Evolutionary conservation across 805 yeast genomes (phyloP).

Genomic region (Candida golubevii): DNA sequence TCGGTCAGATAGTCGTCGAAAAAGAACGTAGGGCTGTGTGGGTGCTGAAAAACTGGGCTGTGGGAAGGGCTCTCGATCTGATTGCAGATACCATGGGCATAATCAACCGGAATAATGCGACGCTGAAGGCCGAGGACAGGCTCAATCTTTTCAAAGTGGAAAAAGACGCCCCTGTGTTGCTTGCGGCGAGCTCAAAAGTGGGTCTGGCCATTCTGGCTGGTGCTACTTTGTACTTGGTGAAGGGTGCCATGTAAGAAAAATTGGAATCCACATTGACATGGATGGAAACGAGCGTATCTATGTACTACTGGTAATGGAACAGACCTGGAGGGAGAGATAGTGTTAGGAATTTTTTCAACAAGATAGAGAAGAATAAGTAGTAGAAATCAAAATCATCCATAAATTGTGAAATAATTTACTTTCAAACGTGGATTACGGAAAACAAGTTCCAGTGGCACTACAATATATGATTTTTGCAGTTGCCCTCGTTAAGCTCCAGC

Average conservation of each 20-base stretch:
- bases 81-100: conserved; percentile 46
- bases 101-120: conserved; percentile 46
- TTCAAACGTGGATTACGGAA: no score
- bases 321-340: no score
- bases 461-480: no score
- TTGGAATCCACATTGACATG: neutral
- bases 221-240: conserved; percentile 48
- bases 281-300: no score
- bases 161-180: conserved; percentile 26
- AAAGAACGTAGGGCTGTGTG: conserved; percentile 35
- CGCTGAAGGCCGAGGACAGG: conserved; percentile 36
- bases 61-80: conserved; percentile 55
- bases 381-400: no score
- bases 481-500: no score
- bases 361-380: no score
- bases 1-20: conserved; percentile 23
- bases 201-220: conserved; percentile 42
- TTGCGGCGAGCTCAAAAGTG: conserved; percentile 36
- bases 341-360: no score
- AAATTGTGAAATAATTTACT: no score
- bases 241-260: conserved; percentile 32
- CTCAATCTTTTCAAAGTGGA: conserved; percentile 44
- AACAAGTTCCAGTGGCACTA: no score
- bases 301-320: no score
- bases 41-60: conserved; percentile 54